These are phyloP conservation scores for Claviceps sp. DNA, from an alignment of 2,329 filamentous ascomycete species.

Conservation along the genomic window DNA sequence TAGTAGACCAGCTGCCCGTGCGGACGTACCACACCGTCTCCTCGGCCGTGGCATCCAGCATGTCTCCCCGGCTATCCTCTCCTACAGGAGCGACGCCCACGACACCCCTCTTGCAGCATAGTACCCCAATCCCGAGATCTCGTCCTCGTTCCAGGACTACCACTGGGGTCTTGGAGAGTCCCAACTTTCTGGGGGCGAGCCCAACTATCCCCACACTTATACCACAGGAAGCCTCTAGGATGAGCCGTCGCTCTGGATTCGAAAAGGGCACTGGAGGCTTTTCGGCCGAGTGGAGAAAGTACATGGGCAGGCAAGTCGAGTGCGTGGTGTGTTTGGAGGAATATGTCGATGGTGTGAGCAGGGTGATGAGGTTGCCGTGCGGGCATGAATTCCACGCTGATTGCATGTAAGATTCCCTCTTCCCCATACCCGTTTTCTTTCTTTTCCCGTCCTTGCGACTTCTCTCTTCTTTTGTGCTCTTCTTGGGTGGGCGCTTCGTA, in stretches of 20 bases:
- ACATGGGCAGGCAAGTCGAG: constrained; percentile 60
- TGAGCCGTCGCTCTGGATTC: constrained; percentile 22
- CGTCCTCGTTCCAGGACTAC: constrained; percentile 53
- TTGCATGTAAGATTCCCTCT: constrained; percentile 70
- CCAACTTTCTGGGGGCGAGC: constrained; percentile 30
- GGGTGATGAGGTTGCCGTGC: constrained; percentile 93
- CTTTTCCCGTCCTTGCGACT: too few relatives aligned
- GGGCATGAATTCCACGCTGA: constrained; percentile 96
- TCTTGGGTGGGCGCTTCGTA: not conserved
- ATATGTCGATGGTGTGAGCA: constrained; percentile 85
- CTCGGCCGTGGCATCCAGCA: constrained; percentile 31
- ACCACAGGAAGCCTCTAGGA: constrained; percentile 20
- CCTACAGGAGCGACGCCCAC: constrained; percentile 55
- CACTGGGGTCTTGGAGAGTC: constrained; percentile 42
- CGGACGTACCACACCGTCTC: constrained; percentile 85
- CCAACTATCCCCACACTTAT: constrained; percentile 26
- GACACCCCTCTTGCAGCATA: constrained; percentile 63
- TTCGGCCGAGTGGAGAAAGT: constrained; percentile 47
- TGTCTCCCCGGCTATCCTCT: constrained; percentile 45
- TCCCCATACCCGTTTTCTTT: not conserved
- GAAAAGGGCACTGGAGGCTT: constrained; percentile 33
- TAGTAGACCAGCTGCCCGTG: constrained; percentile 88
- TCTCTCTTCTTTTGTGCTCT: not conserved
- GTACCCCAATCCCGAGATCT: constrained; percentile 27
- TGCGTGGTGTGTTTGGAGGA: constrained; percentile 96